phyloP scores from a whole-genome alignment of 139 green algal genomes.

The Mychonastes homosphaera region DNA sequence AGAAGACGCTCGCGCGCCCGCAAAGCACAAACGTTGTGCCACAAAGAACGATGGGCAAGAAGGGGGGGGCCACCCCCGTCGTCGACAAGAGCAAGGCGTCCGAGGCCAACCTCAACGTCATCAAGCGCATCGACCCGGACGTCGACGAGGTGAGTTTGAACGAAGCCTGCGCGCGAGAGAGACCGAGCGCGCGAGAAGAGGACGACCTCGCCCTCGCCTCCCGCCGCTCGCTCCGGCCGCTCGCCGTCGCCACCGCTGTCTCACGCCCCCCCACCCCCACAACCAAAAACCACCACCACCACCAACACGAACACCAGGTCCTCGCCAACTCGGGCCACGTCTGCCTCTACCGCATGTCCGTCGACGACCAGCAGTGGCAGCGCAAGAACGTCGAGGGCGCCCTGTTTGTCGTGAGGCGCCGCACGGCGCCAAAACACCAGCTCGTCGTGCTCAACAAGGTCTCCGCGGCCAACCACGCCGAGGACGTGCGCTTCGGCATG shows the following conservation, averaged over 20 bases:
- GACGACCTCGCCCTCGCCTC: no score
- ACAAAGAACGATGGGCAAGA: no score
- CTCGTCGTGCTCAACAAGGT: slow-evolving; percentile 83
- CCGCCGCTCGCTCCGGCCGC: no score
- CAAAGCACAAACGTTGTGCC: no score
- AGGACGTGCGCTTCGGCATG: slow-evolving; percentile 54
- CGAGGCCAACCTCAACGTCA: slow-evolving; percentile 47
- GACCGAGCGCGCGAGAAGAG: no score
- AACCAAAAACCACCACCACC: no score
- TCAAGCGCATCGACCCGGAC: slow-evolving; percentile 47
- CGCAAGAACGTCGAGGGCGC: slow-evolving; percentile 84
- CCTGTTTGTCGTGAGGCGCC: slow-evolving; percentile 77
- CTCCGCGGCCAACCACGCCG: slow-evolving; percentile 58
- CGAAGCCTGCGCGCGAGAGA: no score
- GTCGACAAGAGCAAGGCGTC: slow-evolving; percentile 28
- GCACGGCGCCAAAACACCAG: slow-evolving; percentile 52
- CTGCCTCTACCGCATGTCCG: slow-evolving; percentile 67
- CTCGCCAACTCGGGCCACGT: slow-evolving; percentile 59
- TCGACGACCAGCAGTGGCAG: slow-evolving; percentile 41
- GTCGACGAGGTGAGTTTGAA: slow-evolving; percentile 39
- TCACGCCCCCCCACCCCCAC: no score
- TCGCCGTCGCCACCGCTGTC: no score
- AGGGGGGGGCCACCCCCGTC: slow-evolving; percentile 2
- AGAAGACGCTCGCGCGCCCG: no score
- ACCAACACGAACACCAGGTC: slow-evolving; percentile 39